Base-by-base conservation (phyloP, 2,329 filamentous ascomycete species). In the Alternaria gaisen region DNA sequence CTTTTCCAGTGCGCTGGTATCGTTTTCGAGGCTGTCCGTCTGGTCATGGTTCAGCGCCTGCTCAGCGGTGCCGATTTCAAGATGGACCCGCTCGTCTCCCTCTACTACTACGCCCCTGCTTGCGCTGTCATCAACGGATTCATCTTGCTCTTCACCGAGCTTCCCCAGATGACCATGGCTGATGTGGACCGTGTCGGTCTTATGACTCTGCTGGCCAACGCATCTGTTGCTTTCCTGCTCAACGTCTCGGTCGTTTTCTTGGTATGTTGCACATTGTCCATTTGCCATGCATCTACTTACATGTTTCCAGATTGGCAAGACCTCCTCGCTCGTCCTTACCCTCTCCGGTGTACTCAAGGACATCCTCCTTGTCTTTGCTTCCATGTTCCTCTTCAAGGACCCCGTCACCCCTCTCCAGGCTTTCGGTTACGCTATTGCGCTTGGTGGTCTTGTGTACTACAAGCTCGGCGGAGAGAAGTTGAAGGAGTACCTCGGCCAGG, bases 311-410 rank as follows among this genome's bases (percentile, higher is more conserved):
- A 94, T 95, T 76, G 92, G 92, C 83, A 94, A 91, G 84, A 94
- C 92, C 16, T 94, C 91, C 1, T 92, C 91, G 53, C 89, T 95
- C 56, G 90, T 94, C 71, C 89, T 95, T 74, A 95, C 92, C 32
- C 90, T 95, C 47, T 94, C 91, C 76, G 92, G 92, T 83, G 91
- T 95, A 40, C 88, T 95, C 66, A 95, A 94, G 86, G 92, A 95
- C 80, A 92, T 95, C 60, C 86, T 95, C 72, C 89, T 95, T 52
- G 92, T 95, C 61, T 83, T 84, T 54, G 90, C 90, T 46, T 93
- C 91, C 63, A 93, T 94, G 88, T 79, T 91, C 67, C 91, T 94
- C 79, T 94, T 91, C 90, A 87, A 87, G 70, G 91, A 91, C 65
- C 87, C 89, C 53, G 89, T 94, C 65, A 88, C 90, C 16, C 82